Evolutionary conservation across 140 eudicot species (phyloP), one percentile per base, ranked within the genome.

Genomic region (Artemisia princeps): DNA sequence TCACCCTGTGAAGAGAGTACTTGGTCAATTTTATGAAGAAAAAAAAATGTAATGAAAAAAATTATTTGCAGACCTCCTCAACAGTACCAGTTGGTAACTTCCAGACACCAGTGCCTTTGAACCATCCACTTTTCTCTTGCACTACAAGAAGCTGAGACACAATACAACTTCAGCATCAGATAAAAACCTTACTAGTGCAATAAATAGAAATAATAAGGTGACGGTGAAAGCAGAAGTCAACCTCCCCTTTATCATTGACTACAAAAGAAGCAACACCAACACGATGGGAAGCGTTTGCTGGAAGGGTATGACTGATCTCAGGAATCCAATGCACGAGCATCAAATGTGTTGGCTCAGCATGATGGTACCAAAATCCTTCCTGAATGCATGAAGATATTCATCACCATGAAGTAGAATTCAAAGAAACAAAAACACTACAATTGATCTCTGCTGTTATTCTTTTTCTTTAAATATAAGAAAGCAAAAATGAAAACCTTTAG

Each of bases 321-420:
- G 88, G 86, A 69, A 87, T 84, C 95, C 95, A 84, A 65, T 75
- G 74, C 52, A 76, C 88, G 14, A 87, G 88, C 95, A 87, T 87
- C 59, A 84, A 23, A 62, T 87, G 79, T 1, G 79, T 74, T 69
- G 82, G 76, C 62, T 87, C 90, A 0, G 95, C 95, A 56, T 87
- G 95, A 84, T 87, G 95, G 69, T 84, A 87, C 88, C 87, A 74
- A 76, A 86, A 86, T 69, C 95, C 95, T 69, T 84, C 85, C 95
- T 86, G 56, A 19, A 37, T 23, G 0, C 2, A 23, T 11, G n/a
- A 70, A 33, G 19, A 17, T 17, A 17, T 17, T 17, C 37, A 67
- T 10, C 50, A 22, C 26, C 19, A 6, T 75, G 3, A 53, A 50
- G 11, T 50, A 51, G 6, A 69, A 0, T 49, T 49, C 54, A 12